Evolutionary conservation across 2,329 filamentous ascomycete genomes (phyloP), one percentile per base, ranked within the genome.

Genomic region (Colletotrichum tanaceti): DNA sequence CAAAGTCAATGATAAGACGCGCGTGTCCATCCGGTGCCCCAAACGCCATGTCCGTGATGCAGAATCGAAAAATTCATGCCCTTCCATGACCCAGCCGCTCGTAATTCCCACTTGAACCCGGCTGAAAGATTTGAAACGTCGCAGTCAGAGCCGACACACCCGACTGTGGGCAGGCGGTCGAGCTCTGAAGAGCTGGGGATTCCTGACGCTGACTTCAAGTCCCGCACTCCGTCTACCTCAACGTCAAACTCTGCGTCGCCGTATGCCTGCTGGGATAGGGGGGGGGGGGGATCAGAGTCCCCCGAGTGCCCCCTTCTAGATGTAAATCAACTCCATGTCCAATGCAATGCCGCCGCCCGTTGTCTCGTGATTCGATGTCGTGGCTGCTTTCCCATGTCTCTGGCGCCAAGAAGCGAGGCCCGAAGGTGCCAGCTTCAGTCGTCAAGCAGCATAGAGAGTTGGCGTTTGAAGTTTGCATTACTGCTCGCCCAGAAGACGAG

Each of bases 401-500:
- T 5, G 57, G 18, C 24, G 4, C 35, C 32, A n/a, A 16, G 10
- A 13, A 3, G 28, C 38, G n/a, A 13, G 5, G 3, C 14, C 32
- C 11, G 7, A 14, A n/a, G 32, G 35, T 14, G n/a, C 13, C 52
- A 22, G 39, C 22, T n/a, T 41, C 16, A 4, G 11, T 39, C 35
- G 4, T 35, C 35, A 22, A 18, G 46, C 16, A n/a, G 16, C 47
- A 11, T 32, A 10, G 7, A 35, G 9, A 10, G 9, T 35, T 10
- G n/a, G 16, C 14, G 16, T 28, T 14, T 20, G n/a, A 16, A 11
- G 5, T 52, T 58, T 38, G 44, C 24, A 41, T 65, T 39, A 90
- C 76, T 88, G 86, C 79, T 98, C 94, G 44, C 92, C 92, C 41
- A 98, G 89, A 7, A 98, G 86, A 66, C 91, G 86, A 20, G 93